Conservation (phyloP, 2,329 filamentous ascomycete genomes). For the Alternaria rosae region DNA sequence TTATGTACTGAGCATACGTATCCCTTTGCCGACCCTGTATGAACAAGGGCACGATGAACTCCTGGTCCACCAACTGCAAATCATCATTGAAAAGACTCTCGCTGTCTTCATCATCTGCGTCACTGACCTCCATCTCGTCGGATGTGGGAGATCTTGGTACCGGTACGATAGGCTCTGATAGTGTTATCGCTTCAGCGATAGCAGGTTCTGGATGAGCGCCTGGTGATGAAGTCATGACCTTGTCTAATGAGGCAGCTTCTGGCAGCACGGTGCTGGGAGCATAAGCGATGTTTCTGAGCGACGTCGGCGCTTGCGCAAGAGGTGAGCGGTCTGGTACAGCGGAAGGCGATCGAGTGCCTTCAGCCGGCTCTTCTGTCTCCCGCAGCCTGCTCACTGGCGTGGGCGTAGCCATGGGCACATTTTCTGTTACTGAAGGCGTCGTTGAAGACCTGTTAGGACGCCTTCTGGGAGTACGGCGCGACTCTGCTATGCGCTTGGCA, state of each 20-base stretch:
- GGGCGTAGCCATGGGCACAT: not conserved
- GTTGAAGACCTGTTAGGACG: conserved; percentile 6
- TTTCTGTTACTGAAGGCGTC: conserved; percentile 1
- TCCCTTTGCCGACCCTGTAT: conserved; percentile 42
- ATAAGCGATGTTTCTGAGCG: conserved; percentile 37
- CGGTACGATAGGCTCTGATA: not conserved
- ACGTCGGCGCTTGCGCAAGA: conserved; percentile 32
- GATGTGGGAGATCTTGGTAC: conserved; percentile 4
- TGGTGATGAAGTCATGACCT: conserved; percentile 2
- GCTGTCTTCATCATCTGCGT: conserved; percentile 28
- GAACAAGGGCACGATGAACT: conserved; percentile 44
- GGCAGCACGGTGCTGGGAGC: conserved; percentile 19
- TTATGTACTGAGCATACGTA: conserved; percentile 31
- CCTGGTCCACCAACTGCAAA: conserved; percentile 35
- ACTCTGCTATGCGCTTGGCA: conserved; percentile 15
- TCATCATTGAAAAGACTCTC: conserved; percentile 38
- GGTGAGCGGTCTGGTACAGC: conserved; percentile 42
- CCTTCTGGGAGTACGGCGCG: conserved; percentile 18
- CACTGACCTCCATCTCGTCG: conserved; percentile 29
- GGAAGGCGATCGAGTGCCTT: conserved; percentile 46
- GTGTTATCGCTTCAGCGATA: conserved; percentile 8
- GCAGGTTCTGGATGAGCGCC: conserved; percentile 3
- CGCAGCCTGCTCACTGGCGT: conserved; percentile 8
- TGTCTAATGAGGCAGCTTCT: conserved; percentile 3
- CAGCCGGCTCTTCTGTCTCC: conserved; percentile 6